A percentile compares a stretch with the other conserved stretches of the same genome.
phyloP scores from a whole-genome alignment of 805 yeast genomes.

The Yarrowia porcina region DNA sequence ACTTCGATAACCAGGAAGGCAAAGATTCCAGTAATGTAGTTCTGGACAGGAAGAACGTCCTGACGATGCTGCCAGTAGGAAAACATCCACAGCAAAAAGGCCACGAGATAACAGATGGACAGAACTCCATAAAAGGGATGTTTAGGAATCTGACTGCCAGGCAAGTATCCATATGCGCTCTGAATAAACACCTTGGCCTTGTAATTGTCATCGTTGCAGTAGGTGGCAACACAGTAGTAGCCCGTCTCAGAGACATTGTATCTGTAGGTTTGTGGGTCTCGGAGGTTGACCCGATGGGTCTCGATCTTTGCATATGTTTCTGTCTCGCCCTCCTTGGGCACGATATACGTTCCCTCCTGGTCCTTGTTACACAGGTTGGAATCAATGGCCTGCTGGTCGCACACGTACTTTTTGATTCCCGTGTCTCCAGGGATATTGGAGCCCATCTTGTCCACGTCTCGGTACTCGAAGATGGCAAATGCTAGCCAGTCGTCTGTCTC shows the following conservation, averaged over 20 bases:
- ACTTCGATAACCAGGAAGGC: constrained; percentile 80
- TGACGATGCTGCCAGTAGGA: constrained; percentile 80
- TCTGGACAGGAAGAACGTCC: constrained; percentile 85
- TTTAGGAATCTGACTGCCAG: constrained; percentile 89
- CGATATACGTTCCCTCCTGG: constrained; percentile 61
- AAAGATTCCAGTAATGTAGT: constrained; percentile 82
- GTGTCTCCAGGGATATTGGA: constrained; percentile 28
- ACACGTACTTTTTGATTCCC: constrained; percentile 52
- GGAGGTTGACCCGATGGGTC: constrained; percentile 52
- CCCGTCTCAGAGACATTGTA: constrained; percentile 76
- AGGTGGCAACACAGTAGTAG: constrained; percentile 83
- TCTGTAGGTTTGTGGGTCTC: constrained; percentile 58
- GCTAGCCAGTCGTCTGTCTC: constrained; percentile 50
- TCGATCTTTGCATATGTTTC: constrained; percentile 52
- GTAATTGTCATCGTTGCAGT: constrained; percentile 44
- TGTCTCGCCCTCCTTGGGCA: constrained; percentile 44
- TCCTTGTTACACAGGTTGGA: constrained; percentile 52
- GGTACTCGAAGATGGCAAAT: constrained; percentile 77
- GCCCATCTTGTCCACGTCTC: constrained; percentile 72
- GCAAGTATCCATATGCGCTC: constrained; percentile 85
- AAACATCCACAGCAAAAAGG: constrained; percentile 78
- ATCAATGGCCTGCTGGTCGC: constrained; percentile 67
- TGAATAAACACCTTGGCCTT: constrained; percentile 74
- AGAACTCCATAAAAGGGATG: constrained; percentile 83
- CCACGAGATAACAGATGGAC: constrained; percentile 77